A percentile compares a stretch with the other conserved stretches of the same genome.
These are phyloP conservation scores for Eimeria necatrix DNA, from an alignment of 169 alveolate species.

Conservation along the genomic window DNA sequence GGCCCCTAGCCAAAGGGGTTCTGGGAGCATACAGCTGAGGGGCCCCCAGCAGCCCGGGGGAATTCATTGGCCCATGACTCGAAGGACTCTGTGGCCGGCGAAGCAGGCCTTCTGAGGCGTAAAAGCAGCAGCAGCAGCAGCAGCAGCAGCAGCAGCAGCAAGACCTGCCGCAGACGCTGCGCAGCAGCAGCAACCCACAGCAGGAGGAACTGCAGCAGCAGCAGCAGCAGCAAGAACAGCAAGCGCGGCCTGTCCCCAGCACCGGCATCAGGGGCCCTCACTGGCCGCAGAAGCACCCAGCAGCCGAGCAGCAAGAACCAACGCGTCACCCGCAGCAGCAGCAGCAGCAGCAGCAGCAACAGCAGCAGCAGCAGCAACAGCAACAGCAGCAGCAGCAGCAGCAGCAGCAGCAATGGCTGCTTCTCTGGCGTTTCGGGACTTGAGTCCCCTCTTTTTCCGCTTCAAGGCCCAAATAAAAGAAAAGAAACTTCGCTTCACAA, in stretches of 20 bases:
- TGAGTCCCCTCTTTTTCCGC: constrained; percentile 50
- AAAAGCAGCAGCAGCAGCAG: not conserved
- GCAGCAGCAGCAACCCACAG: too few relatives aligned
- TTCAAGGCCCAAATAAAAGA: constrained; percentile 35
- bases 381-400: constrained; percentile 32
- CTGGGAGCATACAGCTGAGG: too few relatives aligned
- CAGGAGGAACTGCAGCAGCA: not conserved
- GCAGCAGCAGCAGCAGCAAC: not conserved
- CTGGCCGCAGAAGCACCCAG: too few relatives aligned
- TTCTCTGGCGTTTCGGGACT: constrained; percentile 23
- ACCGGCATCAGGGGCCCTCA: not conserved
- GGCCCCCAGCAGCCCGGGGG: too few relatives aligned
- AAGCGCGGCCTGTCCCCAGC: not conserved
- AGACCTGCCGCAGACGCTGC: too few relatives aligned
- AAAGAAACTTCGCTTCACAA: not conserved
- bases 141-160: not conserved
- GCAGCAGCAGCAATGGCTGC: constrained; percentile 50
- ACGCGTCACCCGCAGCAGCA: not conserved
- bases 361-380: not conserved
- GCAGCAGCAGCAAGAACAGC: too few relatives aligned
- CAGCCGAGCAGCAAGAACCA: not conserved
- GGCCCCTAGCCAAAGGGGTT: too few relatives aligned
- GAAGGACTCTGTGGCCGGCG: too few relatives aligned
- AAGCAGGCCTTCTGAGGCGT: not conserved
- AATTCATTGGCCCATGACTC: too few relatives aligned